Evolutionary conservation across 2,329 filamentous ascomycete genomes (phyloP).

Genomic region (Colletotrichum nymphaeae): DNA sequence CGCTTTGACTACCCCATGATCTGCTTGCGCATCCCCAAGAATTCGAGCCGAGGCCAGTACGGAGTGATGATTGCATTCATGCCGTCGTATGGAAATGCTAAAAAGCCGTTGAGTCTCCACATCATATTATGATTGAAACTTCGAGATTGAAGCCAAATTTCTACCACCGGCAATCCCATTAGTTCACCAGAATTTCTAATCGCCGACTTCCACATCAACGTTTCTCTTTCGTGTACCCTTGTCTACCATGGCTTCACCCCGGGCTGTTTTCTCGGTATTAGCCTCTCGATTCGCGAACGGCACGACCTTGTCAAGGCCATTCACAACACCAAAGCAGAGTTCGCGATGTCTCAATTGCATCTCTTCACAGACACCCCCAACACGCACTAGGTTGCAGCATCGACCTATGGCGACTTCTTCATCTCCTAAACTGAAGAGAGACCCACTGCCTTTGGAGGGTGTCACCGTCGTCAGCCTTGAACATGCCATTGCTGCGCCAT

Average conservation of each 20-base stretch:
- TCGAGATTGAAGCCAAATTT: neutral
- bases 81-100: neutral
- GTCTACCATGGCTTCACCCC: neutral
- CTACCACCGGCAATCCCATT: neutral
- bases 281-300: neutral
- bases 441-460: conserved; percentile 46
- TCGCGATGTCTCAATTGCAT: neutral
- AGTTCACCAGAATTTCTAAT: neutral
- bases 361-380: neutral
- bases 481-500: conserved; percentile 65
- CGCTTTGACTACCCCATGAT: neutral
- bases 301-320: neutral
- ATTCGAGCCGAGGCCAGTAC: neutral
- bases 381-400: too few relatives aligned
- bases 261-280: neutral
- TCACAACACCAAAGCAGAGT: neutral
- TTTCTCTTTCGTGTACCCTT: neutral
- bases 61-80: neutral
- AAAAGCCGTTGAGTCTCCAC: neutral
- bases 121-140: neutral
- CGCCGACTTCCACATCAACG: neutral
- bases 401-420: neutral
- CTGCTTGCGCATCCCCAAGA: neutral
- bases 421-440: neutral
- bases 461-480: conserved; percentile 64